phyloP scores from a whole-genome alignment of 1,284 basidiomycete species.

The Apiotrichum akiyoshidainum region DNA sequence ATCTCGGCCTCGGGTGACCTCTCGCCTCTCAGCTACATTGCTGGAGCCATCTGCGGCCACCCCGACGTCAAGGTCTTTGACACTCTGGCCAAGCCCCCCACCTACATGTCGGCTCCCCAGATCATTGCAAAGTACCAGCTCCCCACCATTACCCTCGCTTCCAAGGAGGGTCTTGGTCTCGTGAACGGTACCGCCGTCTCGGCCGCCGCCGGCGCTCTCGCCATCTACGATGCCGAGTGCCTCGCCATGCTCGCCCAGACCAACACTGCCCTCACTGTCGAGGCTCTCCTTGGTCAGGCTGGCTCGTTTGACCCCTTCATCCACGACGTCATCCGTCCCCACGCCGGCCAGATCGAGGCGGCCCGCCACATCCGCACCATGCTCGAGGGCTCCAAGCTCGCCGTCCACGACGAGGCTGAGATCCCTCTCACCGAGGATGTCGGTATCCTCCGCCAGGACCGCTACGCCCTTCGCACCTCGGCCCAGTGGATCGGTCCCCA shows the following conservation, averaged over 20 bases:
- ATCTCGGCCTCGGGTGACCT: constrained; percentile 22
- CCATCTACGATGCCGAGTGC: constrained; percentile 25
- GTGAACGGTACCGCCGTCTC: constrained; percentile 23
- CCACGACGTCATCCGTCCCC: constrained; percentile 19
- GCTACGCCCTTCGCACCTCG: constrained; percentile 21
- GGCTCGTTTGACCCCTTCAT: constrained; percentile 21
- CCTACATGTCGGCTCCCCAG: constrained; percentile 13
- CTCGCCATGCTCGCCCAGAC: constrained; percentile 19
- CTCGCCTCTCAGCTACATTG: constrained; percentile 21
- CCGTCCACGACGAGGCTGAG: constrained; percentile 20
- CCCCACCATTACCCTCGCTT: constrained; percentile 12
- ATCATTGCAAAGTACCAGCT: constrained; percentile 20
- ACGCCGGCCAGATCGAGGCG: constrained; percentile 19
- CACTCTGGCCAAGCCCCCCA: constrained; percentile 7
- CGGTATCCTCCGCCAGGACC: constrained; percentile 22
- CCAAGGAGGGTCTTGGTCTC: constrained; percentile 24
- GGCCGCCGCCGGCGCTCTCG: constrained; percentile 19
- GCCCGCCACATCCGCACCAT: constrained; percentile 19
- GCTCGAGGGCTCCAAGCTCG: constrained; percentile 19
- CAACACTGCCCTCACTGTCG: constrained; percentile 21
- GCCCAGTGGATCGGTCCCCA: constrained; percentile 24
- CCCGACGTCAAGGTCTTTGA: constrained; percentile 24
- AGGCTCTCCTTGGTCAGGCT: constrained; percentile 20
- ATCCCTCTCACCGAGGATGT: constrained; percentile 14
- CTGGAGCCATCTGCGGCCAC: constrained; percentile 22